Evolutionary conservation across 2,329 filamentous ascomycete species (phyloP), one percentile per base, ranked within the genome.

Genomic region (Scedosporium apiospermum): DNA sequence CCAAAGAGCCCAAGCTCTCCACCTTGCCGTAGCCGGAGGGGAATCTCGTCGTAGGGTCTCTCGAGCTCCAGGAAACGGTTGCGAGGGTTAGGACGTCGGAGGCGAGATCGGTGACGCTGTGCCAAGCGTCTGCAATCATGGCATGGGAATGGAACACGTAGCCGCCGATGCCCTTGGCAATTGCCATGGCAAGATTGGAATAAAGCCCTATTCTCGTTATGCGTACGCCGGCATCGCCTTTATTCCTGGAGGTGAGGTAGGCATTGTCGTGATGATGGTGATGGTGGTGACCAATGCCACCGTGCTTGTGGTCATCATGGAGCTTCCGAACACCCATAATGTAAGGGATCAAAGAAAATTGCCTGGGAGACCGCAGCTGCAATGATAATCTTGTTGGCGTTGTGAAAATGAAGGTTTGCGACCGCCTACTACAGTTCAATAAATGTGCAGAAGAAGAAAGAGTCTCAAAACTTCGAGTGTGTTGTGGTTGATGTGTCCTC

Each of bases 1-100:
- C 95, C 64, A 99, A 78, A 23, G 92, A 95, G 21, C 95, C 95
- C 71, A 99, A 77, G 70, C 92, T 96, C 79, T 99, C 95, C n/a
- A 99, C 85, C 78, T 99, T 99, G 72, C 95, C 95, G 72, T 96
- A 99, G 1, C 95, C 95, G 69, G 87, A 86, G 2, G 95, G 95
- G 72, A 96, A 99, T 49, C 84, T 84, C 62, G 89, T 83, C 10
- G 90, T 91, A 0, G 95, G 92, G 5, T 91, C 88, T 69, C 89
- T 91, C 64, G 98, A 77, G 64, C 93, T 96, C 87, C 90, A 96
- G 21, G 93, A 93, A 57, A 99, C 93, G 9, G 95, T 99, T 16
- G 91, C 90, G 21, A 99, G 83, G 0, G 95, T 99, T 74, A 97
- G 86, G 68, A 99, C 83, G 74, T 99, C 95, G 61, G 93, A 97